Evolutionary conservation across 2,329 filamentous ascomycete species (phyloP).

Genomic region (Colletotrichum cordylinicola): DNA sequence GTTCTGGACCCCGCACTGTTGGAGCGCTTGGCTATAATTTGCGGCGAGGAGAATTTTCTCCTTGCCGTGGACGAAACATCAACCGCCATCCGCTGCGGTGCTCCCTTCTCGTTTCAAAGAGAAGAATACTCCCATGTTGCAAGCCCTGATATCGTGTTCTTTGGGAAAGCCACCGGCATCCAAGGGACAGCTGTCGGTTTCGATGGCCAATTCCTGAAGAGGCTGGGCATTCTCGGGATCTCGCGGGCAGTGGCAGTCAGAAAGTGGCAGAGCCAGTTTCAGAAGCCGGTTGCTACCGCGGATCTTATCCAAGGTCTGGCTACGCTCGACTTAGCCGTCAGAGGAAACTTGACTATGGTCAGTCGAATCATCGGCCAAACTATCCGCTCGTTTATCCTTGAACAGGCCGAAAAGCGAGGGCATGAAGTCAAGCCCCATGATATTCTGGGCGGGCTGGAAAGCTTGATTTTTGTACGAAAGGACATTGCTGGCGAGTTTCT

Average conservation of each 20-base stretch:
- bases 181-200: slow-evolving; percentile 9
- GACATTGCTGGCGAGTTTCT: slow-evolving; percentile 12
- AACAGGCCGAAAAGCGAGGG: neutral
- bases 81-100: slow-evolving; percentile 28
- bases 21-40: slow-evolving; percentile 16
- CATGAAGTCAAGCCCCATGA: neutral
- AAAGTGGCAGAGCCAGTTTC: slow-evolving; percentile 5
- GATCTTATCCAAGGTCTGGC: slow-evolving; percentile 6
- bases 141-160: slow-evolving; percentile 28
- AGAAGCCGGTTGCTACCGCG: slow-evolving; percentile 1
- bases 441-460: slow-evolving; percentile 7
- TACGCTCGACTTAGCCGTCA: neutral
- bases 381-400: neutral
- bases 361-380: slow-evolving; percentile 9
- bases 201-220: neutral
- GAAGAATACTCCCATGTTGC: slow-evolving; percentile 23
- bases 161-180: slow-evolving; percentile 22
- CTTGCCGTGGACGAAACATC: slow-evolving; percentile 28
- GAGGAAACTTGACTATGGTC: slow-evolving; percentile 5
- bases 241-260: neutral
- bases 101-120: slow-evolving; percentile 31
- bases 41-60: slow-evolving; percentile 22
- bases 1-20: slow-evolving; percentile 23
- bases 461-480: slow-evolving; percentile 12
- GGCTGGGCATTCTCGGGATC: neutral